Evolutionary conservation across 2,329 filamentous ascomycete genomes (phyloP).

Genomic region (Dactylellina parvicollis): DNA sequence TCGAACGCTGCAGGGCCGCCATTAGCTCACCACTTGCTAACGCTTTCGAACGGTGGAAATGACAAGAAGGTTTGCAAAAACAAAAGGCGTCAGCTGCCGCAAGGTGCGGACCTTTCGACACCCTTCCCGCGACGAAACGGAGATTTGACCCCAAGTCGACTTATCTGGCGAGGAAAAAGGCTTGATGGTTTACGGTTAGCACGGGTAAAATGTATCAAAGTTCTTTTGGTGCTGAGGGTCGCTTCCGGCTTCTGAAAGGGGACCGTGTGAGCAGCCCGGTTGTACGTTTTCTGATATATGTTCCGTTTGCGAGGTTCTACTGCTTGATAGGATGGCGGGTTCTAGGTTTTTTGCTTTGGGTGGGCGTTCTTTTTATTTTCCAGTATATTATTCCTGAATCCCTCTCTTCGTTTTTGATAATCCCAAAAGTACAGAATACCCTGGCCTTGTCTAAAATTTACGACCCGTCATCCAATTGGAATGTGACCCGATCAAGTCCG

Average conservation of each 20-base stretch:
- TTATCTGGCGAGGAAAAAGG: conserved; percentile 34
- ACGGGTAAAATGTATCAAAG: not conserved
- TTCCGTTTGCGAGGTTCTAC: conserved; percentile 34
- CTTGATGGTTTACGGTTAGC: conserved; percentile 18
- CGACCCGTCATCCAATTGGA: conserved; percentile 8
- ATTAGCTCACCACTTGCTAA: not conserved
- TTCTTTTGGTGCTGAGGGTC: conserved; percentile 8
- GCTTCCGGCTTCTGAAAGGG: conserved; percentile 44
- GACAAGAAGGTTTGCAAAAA: not conserved
- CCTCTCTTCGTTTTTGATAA: conserved; percentile 18
- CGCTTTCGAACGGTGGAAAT: conserved; percentile 1
- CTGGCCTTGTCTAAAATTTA: conserved; percentile 22
- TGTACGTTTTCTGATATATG: conserved; percentile 39
- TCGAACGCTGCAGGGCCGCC: not conserved
- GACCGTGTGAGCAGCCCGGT: conserved; percentile 12
- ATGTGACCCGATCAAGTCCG: not conserved
- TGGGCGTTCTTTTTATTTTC: not conserved
- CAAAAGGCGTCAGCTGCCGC: conserved; percentile 23
- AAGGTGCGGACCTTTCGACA: conserved; percentile 31
- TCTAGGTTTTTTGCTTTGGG: not conserved
- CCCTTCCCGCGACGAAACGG: conserved; percentile 31
- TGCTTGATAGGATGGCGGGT: conserved; percentile 24
- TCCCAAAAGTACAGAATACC: conserved; percentile 17
- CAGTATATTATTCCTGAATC: conserved; percentile 22
- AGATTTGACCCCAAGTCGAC: too few species aligned